A percentile compares a stretch with the other conserved stretches of the same genome.
phyloP scores from a whole-genome alignment of 192 early-diverging fungal genomes.

The Anaeromyces robustus region DNA sequence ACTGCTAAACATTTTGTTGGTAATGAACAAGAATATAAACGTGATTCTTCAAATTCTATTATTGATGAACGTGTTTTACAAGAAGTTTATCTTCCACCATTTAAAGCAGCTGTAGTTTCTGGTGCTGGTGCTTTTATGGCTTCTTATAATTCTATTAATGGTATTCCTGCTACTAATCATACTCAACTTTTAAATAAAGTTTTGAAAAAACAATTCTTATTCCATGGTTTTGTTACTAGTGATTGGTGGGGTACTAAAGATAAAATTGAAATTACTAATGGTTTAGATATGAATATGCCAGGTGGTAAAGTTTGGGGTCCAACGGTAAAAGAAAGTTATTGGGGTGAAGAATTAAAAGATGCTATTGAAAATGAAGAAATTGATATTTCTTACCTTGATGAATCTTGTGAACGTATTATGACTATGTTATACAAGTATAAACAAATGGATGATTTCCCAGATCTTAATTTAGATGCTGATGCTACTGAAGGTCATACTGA shows the following conservation, averaged over 20 bases:
- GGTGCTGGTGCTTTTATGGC: constrained; percentile 45
- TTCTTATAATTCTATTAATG: constrained; percentile 43
- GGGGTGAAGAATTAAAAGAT: not conserved
- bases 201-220: constrained; percentile 34
- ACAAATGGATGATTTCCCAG: not conserved
- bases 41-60: constrained; percentile 13
- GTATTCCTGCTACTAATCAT: constrained; percentile 31
- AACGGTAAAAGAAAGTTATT: not conserved
- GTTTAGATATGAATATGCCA: constrained; percentile 29
- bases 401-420: not conserved
- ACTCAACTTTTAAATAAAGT: constrained; percentile 18
- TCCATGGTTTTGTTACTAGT: constrained; percentile 44
- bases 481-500: not conserved
- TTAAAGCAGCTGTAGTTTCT: constrained; percentile 30
- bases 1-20: constrained; percentile 31
- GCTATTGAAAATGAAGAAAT: not conserved
- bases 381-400: not conserved
- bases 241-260: constrained; percentile 38
- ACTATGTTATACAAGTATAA: not conserved
- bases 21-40: constrained; percentile 30
- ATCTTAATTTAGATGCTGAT: not conserved
- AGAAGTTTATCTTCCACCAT: constrained; percentile 42
- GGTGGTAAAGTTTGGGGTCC: not conserved
- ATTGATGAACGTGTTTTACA: constrained; percentile 37
- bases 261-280: constrained; percentile 12